Evolutionary conservation across 371 early-diverging fungal species (phyloP).

Genomic region (Mortierella sp.): DNA sequence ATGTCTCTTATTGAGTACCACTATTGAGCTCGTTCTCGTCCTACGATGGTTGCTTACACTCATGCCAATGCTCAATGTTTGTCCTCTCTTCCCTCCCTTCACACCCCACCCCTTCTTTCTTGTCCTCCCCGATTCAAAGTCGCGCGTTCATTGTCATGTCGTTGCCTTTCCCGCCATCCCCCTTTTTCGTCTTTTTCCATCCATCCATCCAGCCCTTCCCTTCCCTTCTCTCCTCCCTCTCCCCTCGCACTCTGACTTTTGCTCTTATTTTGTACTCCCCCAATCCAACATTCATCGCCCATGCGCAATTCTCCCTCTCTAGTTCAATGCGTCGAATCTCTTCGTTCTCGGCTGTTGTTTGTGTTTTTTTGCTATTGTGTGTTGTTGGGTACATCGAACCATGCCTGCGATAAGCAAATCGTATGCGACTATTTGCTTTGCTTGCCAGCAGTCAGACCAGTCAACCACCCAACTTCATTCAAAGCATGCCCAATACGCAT

Average conservation of each 20-base stretch:
- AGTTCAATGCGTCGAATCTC: not conserved
- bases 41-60: not conserved
- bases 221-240: not conserved
- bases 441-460: too few species aligned
- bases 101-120: not conserved
- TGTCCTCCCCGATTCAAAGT: not conserved
- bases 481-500: not conserved
- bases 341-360: not conserved
- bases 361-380: not conserved
- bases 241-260: not conserved
- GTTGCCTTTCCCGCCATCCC: conserved; percentile 14
- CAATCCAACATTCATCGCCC: not conserved
- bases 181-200: not conserved
- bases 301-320: not conserved
- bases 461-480: too few species aligned
- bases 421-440: too few species aligned
- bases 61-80: not conserved
- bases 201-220: not conserved
- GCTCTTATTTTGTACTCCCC: conserved; percentile 1
- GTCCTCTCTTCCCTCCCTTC: not conserved
- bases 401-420: not conserved
- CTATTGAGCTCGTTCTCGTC: not conserved
- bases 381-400: not conserved
- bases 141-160: not conserved
- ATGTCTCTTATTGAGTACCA: not conserved